Evolutionary conservation across 192 early-diverging fungal genomes (phyloP).

Genomic region (Coemansia sp.): DNA sequence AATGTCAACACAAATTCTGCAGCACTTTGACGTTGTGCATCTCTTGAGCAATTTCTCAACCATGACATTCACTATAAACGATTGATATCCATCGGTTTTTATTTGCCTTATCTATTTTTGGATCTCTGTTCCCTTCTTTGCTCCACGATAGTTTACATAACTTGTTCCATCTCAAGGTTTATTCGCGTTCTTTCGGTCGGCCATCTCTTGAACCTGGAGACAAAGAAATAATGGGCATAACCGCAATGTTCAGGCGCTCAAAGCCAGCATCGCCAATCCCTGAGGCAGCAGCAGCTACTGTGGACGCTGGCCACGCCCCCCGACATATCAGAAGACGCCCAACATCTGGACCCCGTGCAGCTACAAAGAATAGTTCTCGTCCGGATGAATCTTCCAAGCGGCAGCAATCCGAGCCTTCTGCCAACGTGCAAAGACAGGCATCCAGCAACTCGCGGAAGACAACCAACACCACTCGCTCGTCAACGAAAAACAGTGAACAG

Average conservation of each 20-base stretch:
- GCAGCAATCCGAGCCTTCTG: background rate
- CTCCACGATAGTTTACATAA: constrained; percentile 8
- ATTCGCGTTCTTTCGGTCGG: background rate
- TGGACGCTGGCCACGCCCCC: background rate
- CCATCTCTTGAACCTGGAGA: background rate
- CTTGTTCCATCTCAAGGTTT: background rate
- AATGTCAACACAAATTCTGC: background rate
- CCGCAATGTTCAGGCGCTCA: constrained; percentile 50
- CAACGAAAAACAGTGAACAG: constrained; percentile 18
- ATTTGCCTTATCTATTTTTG: background rate
- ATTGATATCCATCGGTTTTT: background rate
- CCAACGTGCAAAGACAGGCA: background rate
- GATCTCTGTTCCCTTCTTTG: background rate
- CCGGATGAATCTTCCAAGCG: background rate
- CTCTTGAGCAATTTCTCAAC: background rate
- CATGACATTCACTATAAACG: background rate
- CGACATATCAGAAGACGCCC: constrained; percentile 5
- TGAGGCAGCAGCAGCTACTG: background rate
- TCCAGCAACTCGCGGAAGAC: background rate
- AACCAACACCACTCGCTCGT: background rate
- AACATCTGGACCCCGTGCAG: background rate
- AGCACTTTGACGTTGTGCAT: background rate
- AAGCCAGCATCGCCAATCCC: constrained; percentile 16
- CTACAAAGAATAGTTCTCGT: background rate
- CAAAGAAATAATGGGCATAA: constrained; percentile 41